Evolutionary conservation across 768 basidiomycete genomes (phyloP), one percentile per base, ranked within the genome.

Genomic region (Gyrodon lividus): DNA sequence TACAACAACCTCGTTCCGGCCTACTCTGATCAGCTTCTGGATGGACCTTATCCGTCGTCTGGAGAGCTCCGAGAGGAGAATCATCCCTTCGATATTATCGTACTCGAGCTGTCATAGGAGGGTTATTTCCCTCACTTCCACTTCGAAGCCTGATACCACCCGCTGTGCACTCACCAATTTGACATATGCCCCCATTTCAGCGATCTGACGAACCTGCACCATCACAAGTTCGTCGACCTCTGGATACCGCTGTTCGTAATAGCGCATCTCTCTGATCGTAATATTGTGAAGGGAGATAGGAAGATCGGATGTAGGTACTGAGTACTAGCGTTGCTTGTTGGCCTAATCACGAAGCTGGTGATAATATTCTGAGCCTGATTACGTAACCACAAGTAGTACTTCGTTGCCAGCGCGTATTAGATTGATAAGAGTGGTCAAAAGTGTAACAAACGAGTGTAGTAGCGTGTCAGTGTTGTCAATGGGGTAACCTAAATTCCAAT

Each of bases 31-130:
- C 52, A 99, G 82, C 70, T 98, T 99, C 70, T 98, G 96, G 26
- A 99, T 97, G 6, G 92, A 95, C 59, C 96, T 74, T 63, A 99
- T 99, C 64, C 96, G 96, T 63, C 97, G 80, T 62, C 97, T 76
- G 5, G 95, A 98, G 2, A 99, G 86, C 68, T 98, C 97, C 2
- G 97, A 97, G n/a, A 99, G 85, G 12, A 98, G 74, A 60, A 99
- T 99, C 97, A 99, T 99, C 59, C 97, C 97, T 70, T 99, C 97
- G 46, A 95, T 97, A 68, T 95, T 95, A 70, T 99, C 96, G 66
- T 99, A 98, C 72, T 98, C 96, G 61, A 98, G 87, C 95, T 97
- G 59, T 42, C 14, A 41, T 24, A 30, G 10, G 23, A 6, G 20
- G 10, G 12, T 38, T 46, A 5, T 2, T 22, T 38, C 14, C 1